phyloP scores from a whole-genome alignment of 495 filamentous ascomycete species.

The Choiromyces venosus region DNA sequence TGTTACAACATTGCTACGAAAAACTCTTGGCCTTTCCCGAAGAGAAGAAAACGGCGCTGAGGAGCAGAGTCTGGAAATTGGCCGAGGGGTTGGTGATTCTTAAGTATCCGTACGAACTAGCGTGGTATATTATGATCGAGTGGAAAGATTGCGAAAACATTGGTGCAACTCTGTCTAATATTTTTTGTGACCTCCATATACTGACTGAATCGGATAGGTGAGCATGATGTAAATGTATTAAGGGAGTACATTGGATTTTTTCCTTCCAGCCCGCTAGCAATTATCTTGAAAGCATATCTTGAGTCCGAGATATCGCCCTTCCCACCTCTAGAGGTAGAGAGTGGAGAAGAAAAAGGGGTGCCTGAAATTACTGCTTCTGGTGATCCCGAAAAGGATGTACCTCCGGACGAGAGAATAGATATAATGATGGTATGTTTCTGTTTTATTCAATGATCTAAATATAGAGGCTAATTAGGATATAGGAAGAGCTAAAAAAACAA shows the following conservation, averaged over 20 bases:
- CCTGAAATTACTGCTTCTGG: constrained; percentile 42
- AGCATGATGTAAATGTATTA: constrained; percentile 69
- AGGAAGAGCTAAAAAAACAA: constrained; percentile 60
- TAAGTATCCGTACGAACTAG: constrained; percentile 81
- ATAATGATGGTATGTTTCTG: constrained; percentile 32
- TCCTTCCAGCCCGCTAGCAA: constrained; percentile 71
- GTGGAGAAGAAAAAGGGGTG: constrained; percentile 43
- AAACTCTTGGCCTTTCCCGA: constrained; percentile 60
- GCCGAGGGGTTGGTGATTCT: constrained; percentile 92
- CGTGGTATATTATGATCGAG: constrained; percentile 84
- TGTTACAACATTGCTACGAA: constrained; percentile 75
- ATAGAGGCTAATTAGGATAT: constrained; percentile 10
- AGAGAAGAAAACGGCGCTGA: constrained; percentile 62
- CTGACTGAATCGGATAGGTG: constrained; percentile 46
- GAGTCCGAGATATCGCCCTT: constrained; percentile 82
- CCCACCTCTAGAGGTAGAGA: constrained; percentile 47
- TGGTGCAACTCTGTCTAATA: constrained; percentile 17
- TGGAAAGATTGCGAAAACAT: constrained; percentile 70
- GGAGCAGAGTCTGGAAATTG: constrained; percentile 62
- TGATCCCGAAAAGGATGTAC: constrained; percentile 45
- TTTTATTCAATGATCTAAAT: not conserved
- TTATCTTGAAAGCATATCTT: constrained; percentile 73
- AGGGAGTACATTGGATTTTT: constrained; percentile 78
- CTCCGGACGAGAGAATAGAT: constrained; percentile 31
- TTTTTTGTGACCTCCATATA: not conserved